Evolutionary conservation across 306 rosid genomes (phyloP).

Genomic region (Medicago arabica): DNA sequence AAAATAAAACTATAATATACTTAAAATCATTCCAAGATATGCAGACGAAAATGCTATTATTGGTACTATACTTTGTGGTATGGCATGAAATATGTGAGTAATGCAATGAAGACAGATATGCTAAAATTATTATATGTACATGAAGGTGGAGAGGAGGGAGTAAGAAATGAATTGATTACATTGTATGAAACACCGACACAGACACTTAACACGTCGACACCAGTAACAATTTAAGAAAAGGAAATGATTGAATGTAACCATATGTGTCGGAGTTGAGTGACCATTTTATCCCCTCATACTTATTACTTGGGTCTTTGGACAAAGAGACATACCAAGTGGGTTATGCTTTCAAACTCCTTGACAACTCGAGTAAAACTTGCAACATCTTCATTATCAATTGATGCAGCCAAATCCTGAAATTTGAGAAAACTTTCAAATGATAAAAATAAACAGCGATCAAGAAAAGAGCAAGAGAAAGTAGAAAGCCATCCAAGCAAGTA

Average conservation of each 20-base stretch:
- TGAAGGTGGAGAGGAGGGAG: no score
- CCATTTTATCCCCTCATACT: not conserved
- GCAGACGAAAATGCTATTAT: no score
- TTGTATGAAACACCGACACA: not conserved
- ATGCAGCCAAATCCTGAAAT: constrained; percentile 55
- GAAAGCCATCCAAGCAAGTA: constrained; percentile 23
- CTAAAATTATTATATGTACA: no score
- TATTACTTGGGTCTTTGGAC: constrained; percentile 3
- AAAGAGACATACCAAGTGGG: constrained; percentile 52
- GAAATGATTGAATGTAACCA: not conserved
- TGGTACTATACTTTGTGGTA: no score
- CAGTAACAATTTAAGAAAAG: not conserved
- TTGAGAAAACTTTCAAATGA: constrained; percentile 23
- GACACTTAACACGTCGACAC: not conserved
- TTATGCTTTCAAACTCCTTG: constrained; percentile 49
- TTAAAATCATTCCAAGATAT: no score
- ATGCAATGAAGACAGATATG: no score
- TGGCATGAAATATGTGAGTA: no score
- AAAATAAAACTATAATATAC: no score
- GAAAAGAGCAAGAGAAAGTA: constrained; percentile 28
- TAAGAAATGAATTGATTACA: no score
- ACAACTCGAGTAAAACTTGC: constrained; percentile 48
- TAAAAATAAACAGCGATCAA: constrained; percentile 31
- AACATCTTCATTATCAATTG: constrained; percentile 60
- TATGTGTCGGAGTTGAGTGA: not conserved